Conservation (phyloP, 257 asterid species). For the Jasminum sambac region DNA sequence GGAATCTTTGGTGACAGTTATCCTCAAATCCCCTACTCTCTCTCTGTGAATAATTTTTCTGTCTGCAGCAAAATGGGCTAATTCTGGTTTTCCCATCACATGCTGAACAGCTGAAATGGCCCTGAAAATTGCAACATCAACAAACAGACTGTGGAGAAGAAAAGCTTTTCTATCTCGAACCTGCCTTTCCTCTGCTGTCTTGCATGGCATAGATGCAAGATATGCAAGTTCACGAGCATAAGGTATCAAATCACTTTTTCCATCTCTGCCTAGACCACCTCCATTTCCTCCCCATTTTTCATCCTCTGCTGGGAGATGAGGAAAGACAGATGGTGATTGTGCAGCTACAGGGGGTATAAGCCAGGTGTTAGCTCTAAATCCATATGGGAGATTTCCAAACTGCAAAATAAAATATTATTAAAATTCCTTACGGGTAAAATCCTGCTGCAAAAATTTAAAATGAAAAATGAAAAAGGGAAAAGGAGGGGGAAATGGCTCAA, state of each 20-base stretch:
- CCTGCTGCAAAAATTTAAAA: slow-evolving; percentile 8
- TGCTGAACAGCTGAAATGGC: slow-evolving; percentile 71
- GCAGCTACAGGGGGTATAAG: slow-evolving; percentile 90
- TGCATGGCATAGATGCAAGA: slow-evolving; percentile 95
- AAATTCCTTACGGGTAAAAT: slow-evolving; percentile 2
- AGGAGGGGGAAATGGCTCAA: background rate
- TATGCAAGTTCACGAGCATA: slow-evolving; percentile 70
- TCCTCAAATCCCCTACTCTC: slow-evolving; percentile 76
- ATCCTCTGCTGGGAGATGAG: slow-evolving; percentile 86
- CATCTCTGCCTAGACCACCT: slow-evolving; percentile 94
- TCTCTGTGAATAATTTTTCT: slow-evolving; percentile 45
- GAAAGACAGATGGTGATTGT: slow-evolving; percentile 65
- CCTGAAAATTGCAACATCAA: slow-evolving; percentile 90
- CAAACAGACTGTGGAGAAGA: slow-evolving; percentile 90
- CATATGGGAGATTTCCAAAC: slow-evolving; percentile 95
- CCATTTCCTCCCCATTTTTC: slow-evolving; percentile 98
- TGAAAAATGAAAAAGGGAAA: too few relatives aligned
- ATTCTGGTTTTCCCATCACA: slow-evolving; percentile 61
- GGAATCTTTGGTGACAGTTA: slow-evolving; percentile 71
- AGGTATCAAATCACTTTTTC: slow-evolving; percentile 77
- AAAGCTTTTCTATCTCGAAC: slow-evolving; percentile 90
- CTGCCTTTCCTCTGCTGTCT: slow-evolving; percentile 95
- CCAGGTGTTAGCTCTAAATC: slow-evolving; percentile 98
- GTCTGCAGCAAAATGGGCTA: slow-evolving; percentile 39
- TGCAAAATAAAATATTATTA: slow-evolving; percentile 36